Percentiles rank a stretch among this genome's conserved stretches.
phyloP scores from a whole-genome alignment of 805 yeast genomes.

The Limtongozyma cylindracea region DNA sequence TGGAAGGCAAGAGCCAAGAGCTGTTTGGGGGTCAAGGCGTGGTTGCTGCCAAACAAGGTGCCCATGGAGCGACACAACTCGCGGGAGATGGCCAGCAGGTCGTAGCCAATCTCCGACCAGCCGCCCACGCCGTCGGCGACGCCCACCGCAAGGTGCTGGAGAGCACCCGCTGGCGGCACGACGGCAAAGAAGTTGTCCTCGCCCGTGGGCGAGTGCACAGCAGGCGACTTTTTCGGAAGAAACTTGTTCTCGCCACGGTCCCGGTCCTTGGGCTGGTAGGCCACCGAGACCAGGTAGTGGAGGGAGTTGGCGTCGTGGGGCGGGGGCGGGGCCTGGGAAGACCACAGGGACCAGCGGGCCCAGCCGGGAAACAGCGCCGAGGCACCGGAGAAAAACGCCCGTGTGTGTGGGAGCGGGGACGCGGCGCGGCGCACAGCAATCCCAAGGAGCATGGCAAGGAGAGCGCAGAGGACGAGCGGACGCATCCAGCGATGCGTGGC shows the following conservation, averaged over 20 bases:
- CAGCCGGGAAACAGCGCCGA: no score
- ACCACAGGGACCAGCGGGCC: no score
- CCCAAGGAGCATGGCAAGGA: no score
- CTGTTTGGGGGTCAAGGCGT: constrained; percentile 10
- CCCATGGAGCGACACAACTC: constrained; percentile 42
- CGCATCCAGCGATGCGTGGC: no score
- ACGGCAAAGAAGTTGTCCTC: constrained; percentile 51
- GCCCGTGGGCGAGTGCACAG: constrained; percentile 31
- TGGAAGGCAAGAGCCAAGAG: constrained; percentile 32
- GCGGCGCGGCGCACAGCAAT: no score
- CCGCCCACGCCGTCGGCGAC: constrained; percentile 98
- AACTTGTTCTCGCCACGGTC: constrained; percentile 21
- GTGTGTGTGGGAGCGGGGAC: no score
- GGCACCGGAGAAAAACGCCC: no score
- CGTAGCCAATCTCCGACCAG: constrained; percentile 82
- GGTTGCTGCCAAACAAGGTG: constrained; percentile 6
- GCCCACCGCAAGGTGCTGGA: constrained; percentile 31
- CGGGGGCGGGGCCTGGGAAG: no score
- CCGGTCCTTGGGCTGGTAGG: constrained; percentile 53
- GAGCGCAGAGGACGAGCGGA: no score
- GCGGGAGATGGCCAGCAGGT: constrained; percentile 68
- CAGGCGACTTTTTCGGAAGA: constrained; percentile 9
- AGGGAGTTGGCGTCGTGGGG: no score
- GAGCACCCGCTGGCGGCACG: no score
- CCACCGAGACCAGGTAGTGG: constrained; percentile 33